Evolutionary conservation across 768 basidiomycete species (phyloP).

Genomic region (Xerocomellus chrysenteron): DNA sequence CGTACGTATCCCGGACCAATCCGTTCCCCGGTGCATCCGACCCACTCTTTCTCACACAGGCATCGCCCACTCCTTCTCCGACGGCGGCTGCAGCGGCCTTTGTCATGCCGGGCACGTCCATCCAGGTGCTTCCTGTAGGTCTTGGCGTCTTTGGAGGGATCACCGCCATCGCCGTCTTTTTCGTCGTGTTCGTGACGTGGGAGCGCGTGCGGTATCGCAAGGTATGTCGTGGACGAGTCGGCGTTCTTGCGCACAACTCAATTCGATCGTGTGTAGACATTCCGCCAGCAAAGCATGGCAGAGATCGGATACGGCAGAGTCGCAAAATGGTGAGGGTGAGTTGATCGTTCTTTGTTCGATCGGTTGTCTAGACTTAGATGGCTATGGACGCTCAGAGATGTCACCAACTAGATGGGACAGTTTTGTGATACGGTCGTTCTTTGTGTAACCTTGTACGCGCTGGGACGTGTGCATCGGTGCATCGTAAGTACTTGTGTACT

Average conservation of each 20-base stretch:
- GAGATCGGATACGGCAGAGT: conserved; percentile 71
- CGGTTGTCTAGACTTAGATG: background rate
- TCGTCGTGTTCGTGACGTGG: conserved; percentile 82
- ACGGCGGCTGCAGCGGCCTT: conserved; percentile 40
- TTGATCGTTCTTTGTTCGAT: background rate
- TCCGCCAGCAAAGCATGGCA: conserved; percentile 71
- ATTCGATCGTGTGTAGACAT: conserved; percentile 46
- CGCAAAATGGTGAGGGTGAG: conserved; percentile 22
- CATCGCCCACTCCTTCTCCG: conserved; percentile 32
- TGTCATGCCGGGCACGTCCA: conserved; percentile 65
- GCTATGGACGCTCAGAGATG: background rate
- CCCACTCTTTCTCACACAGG: background rate
- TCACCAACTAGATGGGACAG: background rate
- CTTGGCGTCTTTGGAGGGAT: conserved; percentile 84
- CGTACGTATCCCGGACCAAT: background rate
- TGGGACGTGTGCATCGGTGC: conserved; percentile 1
- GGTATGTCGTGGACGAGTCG: conserved; percentile 39
- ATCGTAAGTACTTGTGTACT: background rate
- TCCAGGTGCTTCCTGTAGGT: conserved; percentile 79
- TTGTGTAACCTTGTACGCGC: conserved; percentile 1
- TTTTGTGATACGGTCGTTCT: background rate
- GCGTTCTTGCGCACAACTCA: background rate
- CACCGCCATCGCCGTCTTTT: conserved; percentile 76
- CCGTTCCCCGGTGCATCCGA: background rate
- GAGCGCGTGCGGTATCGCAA: conserved; percentile 87